Evolutionary conservation across 345 rosid genomes (phyloP).

Genomic region (Pistacia integerrima): DNA sequence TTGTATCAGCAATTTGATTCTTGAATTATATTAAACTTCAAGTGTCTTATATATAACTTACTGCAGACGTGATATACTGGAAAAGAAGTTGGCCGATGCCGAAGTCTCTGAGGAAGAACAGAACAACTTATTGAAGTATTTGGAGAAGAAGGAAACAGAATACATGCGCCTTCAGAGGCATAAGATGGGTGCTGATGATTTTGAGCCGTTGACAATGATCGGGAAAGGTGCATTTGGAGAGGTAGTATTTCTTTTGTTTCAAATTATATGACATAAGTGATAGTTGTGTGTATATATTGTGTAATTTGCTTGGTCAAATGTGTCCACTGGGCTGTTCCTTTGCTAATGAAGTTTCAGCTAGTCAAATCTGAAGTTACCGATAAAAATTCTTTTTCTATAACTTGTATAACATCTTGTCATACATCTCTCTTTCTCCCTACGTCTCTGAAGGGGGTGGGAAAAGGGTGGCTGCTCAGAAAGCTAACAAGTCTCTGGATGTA

Average conservation of each 20-base stretch:
- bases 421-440: not conserved
- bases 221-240: constrained; percentile 99
- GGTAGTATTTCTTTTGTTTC: constrained; percentile 44
- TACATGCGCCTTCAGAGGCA: constrained; percentile 97
- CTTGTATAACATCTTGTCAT: not conserved
- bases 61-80: constrained; percentile 81
- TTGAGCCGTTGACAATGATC: constrained; percentile 97
- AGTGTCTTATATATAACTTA: constrained; percentile 15
- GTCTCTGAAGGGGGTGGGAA: not conserved
- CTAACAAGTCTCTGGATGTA: not conserved
- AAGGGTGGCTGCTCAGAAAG: not conserved
- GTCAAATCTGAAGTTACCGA: not conserved
- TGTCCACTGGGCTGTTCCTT: not conserved
- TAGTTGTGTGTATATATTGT: not conserved
- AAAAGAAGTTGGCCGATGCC: constrained; percentile 97
- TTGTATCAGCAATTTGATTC: constrained; percentile 2
- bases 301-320: not conserved
- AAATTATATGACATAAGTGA: not conserved
- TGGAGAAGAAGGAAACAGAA: constrained; percentile 96
- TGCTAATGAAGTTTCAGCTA: not conserved
- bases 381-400: not conserved
- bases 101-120: constrained; percentile 98
- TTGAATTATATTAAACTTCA: constrained; percentile 6
- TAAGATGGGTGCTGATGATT: constrained; percentile 99
- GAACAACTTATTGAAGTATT: constrained; percentile 70